Evolutionary conservation across 2,329 filamentous ascomycete species (phyloP).

Genomic region (Xylaria sp.): DNA sequence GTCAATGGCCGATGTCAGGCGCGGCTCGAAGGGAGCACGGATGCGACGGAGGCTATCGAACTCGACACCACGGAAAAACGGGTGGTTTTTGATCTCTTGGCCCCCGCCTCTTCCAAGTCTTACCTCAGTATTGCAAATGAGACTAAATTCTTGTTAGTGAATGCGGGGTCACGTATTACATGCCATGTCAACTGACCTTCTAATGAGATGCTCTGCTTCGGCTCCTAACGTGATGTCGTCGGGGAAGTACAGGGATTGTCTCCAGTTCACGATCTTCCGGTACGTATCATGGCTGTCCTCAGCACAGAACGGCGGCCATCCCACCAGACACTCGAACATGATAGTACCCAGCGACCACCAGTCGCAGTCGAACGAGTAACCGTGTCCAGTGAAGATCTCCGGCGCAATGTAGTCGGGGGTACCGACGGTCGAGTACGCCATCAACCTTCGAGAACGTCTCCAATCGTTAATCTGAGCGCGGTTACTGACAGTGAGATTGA

Average conservation of each 20-base stretch:
- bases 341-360: constrained; percentile 99
- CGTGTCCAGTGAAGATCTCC: constrained; percentile 95
- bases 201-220: constrained; percentile 89
- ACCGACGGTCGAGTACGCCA: constrained; percentile 97
- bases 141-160: constrained; percentile 52
- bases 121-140: constrained; percentile 92
- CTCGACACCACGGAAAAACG: constrained; percentile 95
- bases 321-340: constrained; percentile 99
- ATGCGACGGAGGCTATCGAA: constrained; percentile 93
- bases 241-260: constrained; percentile 92
- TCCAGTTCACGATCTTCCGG: constrained; percentile 99
- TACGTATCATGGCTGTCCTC: constrained; percentile 98
- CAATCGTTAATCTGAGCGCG: constrained; percentile 98
- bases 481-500: constrained; percentile 97
- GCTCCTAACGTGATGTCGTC: constrained; percentile 87
- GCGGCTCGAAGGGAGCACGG: constrained; percentile 93
- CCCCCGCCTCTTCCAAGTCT: constrained; percentile 86
- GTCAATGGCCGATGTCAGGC: constrained; percentile 89
- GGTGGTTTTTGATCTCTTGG: constrained; percentile 88
- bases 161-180: neutral
- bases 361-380: constrained; percentile 95
- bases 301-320: constrained; percentile 98
- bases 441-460: constrained; percentile 91
- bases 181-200: constrained; percentile 64
- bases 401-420: constrained; percentile 98